A percentile compares a stretch with the other conserved stretches of the same genome.
These are phyloP conservation scores for Dissophora globulifera DNA, from an alignment of 192 early-diverging fungal genomes.

Conservation along the genomic window DNA sequence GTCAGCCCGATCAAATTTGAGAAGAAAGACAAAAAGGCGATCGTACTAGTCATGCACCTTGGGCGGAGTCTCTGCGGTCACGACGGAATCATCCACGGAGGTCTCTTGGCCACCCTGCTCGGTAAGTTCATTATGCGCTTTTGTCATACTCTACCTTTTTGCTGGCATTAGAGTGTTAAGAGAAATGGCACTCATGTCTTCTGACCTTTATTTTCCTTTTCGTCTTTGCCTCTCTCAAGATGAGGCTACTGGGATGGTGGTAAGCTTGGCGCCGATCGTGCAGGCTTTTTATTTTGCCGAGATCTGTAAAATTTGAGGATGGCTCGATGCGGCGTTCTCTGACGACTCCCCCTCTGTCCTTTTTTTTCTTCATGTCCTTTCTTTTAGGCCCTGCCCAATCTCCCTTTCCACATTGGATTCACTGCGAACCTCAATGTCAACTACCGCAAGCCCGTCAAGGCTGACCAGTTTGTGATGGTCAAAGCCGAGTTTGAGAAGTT, in stretches of 20 bases:
- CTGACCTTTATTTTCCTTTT: background rate
- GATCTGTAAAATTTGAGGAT: too few relatives aligned
- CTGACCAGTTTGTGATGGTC: conserved; percentile 71
- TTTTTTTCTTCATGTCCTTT: background rate
- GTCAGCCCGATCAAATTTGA: conserved; percentile 65
- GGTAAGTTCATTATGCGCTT: conserved; percentile 10
- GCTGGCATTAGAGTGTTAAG: too few relatives aligned
- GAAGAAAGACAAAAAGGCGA: conserved; percentile 59
- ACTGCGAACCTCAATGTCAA: conserved; percentile 82
- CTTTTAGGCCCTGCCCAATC: conserved; percentile 55
- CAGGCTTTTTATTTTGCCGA: too few relatives aligned
- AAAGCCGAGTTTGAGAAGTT: conserved; percentile 63
- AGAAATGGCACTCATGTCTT: too few relatives aligned
- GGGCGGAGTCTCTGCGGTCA: conserved; percentile 83
- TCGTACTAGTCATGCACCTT: conserved; percentile 69
- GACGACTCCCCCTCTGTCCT: background rate
- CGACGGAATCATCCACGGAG: conserved; percentile 84
- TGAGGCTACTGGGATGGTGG: conserved; percentile 48
- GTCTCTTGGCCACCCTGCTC: conserved; percentile 72
- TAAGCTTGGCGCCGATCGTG: conserved; percentile 9
- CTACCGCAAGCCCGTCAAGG: conserved; percentile 74
- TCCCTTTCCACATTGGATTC: conserved; percentile 76
- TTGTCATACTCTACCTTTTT: too few relatives aligned
- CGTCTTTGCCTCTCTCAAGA: conserved; percentile 12
- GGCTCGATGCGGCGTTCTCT: too few relatives aligned